Conservation (phyloP, 177 flowering plant species). For the Vitis hybrid region DNA sequence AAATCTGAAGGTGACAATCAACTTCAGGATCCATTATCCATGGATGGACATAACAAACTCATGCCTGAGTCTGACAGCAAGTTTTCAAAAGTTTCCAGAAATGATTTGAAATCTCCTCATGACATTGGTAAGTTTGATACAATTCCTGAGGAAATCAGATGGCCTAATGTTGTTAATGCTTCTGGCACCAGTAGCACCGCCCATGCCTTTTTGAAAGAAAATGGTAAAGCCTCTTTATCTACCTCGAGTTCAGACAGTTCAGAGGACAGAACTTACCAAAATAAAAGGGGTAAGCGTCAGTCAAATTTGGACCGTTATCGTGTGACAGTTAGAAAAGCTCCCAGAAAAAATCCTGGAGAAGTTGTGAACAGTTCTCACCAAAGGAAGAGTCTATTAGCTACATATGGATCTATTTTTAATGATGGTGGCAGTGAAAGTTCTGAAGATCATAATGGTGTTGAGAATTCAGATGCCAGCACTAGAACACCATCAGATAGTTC, state of each 20-base stretch:
- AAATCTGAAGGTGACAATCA: conserved; percentile 11
- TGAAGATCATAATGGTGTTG: conserved; percentile 33
- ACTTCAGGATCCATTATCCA: conserved; percentile 12
- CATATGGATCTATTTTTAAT: conserved; percentile 36
- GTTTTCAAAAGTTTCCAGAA: conserved; percentile 11
- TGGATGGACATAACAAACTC: conserved; percentile 12
- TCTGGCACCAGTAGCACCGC: conserved; percentile 12
- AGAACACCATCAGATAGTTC: conserved; percentile 47
- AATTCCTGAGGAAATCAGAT: conserved; percentile 9
- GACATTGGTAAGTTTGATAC: neutral
- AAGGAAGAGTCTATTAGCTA: conserved; percentile 39
- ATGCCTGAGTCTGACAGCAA: conserved; percentile 10
- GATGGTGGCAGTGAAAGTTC: conserved; percentile 48
- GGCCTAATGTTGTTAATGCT: conserved; percentile 11
- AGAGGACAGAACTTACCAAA: conserved; percentile 6
- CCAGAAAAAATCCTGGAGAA: conserved; percentile 23
- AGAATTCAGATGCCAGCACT: conserved; percentile 48
- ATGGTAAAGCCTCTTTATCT: conserved; percentile 11
- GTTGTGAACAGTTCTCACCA: conserved; percentile 26
- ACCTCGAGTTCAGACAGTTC: conserved; percentile 30
- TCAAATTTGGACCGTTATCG: conserved; percentile 9
- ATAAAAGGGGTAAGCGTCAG: conserved; percentile 8
- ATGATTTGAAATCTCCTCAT: conserved; percentile 9
- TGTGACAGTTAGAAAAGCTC: conserved; percentile 17
- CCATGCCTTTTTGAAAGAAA: conserved; percentile 9